These are phyloP conservation scores for Fusarium sp. DNA, from an alignment of 2,329 filamentous ascomycete genomes.

Conservation along the genomic window DNA sequence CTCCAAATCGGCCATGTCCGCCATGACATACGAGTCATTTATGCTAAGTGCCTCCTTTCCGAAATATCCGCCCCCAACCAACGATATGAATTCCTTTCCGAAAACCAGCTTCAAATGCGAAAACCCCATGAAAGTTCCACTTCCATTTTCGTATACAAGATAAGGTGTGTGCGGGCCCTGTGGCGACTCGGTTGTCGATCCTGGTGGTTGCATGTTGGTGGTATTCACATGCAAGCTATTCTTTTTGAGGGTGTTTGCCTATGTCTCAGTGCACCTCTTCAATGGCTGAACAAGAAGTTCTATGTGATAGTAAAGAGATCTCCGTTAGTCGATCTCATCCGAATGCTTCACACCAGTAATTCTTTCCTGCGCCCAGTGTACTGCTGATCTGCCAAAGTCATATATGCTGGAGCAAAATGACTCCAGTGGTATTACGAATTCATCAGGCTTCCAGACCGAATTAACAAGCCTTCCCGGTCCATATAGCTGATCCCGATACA, in stretches of 20 bases:
- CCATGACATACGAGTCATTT: conserved; percentile 23
- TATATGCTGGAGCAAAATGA: not conserved
- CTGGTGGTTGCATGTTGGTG: not conserved
- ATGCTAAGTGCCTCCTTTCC: conserved; percentile 8
- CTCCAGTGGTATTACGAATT: not conserved
- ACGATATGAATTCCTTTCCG: conserved; percentile 14
- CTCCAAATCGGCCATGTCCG: not conserved
- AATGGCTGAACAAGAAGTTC: not conserved
- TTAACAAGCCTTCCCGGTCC: not conserved
- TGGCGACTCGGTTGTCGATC: conserved; percentile 7
- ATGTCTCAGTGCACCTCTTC: not conserved
- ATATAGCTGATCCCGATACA: not conserved
- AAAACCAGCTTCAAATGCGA: conserved; percentile 23
- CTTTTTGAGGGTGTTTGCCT: not conserved
- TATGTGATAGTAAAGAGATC: not conserved
- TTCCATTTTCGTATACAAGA: not conserved
- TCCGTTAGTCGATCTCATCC: not conserved
- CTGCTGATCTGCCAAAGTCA: not conserved
- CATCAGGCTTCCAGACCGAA: not conserved
- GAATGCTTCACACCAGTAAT: not conserved
- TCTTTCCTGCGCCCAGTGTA: not conserved
- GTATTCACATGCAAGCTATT: not conserved
- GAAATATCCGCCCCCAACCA: conserved; percentile 12
- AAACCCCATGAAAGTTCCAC: conserved; percentile 19
- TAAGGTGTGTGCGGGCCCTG: conserved; percentile 8